Conservation (phyloP, 1,284 basidiomycete species). For the Microbotryum lychnidis-dioicae region DNA sequence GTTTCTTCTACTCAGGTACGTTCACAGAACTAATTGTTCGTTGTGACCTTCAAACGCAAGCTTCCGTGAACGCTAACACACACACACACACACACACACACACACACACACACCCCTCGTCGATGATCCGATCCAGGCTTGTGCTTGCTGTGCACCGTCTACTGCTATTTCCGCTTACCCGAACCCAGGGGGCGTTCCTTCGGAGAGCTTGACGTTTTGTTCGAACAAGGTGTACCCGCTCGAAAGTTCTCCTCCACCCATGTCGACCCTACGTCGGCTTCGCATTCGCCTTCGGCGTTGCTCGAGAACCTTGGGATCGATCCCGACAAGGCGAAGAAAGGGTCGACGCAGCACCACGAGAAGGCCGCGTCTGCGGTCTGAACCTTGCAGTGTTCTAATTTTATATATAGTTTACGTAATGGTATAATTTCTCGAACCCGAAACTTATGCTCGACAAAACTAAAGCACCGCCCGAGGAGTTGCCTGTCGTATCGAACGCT, state of each 20-base stretch:
- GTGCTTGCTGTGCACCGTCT: slow-evolving; percentile 36
- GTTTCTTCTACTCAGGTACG: slow-evolving; percentile 41
- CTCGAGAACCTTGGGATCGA: neutral
- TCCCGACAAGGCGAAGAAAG: slow-evolving; percentile 3
- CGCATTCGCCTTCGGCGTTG: slow-evolving; percentile 11
- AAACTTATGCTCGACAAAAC: too few relatives aligned
- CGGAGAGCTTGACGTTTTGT: slow-evolving; percentile 30
- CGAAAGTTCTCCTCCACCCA: slow-evolving; percentile 32
- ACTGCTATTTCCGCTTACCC: slow-evolving; percentile 39
- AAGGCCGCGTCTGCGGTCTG: too few relatives aligned
- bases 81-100: too few relatives aligned
- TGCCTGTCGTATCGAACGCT: too few relatives aligned
- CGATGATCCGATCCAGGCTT: neutral
- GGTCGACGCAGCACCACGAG: neutral
- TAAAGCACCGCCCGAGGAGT: too few relatives aligned
- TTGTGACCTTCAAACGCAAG: too few relatives aligned
- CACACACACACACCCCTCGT: neutral
- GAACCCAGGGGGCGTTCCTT: slow-evolving; percentile 41
- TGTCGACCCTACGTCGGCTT: slow-evolving; percentile 13
- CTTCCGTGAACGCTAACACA: too few relatives aligned
- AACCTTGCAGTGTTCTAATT: too few relatives aligned
- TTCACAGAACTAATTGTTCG: neutral
- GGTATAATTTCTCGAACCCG: too few relatives aligned
- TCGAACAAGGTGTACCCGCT: slow-evolving; percentile 31
- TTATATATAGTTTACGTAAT: too few relatives aligned